phyloP scores from a whole-genome alignment of 768 basidiomycete genomes.

The Phylloporus sp. region DNA sequence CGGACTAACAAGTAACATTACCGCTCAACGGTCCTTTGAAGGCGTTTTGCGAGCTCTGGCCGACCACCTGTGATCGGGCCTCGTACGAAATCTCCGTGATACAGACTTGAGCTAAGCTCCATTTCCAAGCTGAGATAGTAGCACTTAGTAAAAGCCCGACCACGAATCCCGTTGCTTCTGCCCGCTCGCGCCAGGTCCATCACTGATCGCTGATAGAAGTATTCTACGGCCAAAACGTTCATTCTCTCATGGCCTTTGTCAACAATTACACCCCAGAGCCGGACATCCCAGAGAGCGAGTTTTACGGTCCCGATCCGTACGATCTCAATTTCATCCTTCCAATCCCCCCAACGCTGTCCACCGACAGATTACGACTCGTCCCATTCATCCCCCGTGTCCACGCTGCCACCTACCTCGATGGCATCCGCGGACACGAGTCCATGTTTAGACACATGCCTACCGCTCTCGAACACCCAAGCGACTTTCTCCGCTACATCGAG shows the following conservation, averaged over 20 bases:
- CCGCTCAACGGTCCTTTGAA: too few relatives aligned
- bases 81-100: too few relatives aligned
- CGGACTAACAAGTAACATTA: too few relatives aligned
- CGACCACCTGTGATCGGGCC: too few relatives aligned
- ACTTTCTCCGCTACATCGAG: constrained; percentile 14
- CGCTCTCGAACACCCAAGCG: constrained; percentile 10
- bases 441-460: constrained; percentile 13
- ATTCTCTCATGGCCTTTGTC: constrained; percentile 14
- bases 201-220: too few relatives aligned
- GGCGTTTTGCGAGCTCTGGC: too few relatives aligned
- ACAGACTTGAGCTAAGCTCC: too few relatives aligned
- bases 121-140: too few relatives aligned
- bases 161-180: too few relatives aligned
- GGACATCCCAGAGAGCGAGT: constrained; percentile 9
- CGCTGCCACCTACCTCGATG: constrained; percentile 15
- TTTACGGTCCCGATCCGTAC: constrained; percentile 27
- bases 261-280: constrained; percentile 15
- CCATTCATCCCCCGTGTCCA: constrained; percentile 23
- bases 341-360: not conserved
- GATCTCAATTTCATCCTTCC: not conserved
- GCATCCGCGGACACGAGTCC: constrained; percentile 18
- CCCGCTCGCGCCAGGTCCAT: too few relatives aligned
- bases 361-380: not conserved
- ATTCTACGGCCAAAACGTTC: too few relatives aligned
- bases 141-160: too few relatives aligned